Conservation (phyloP, 2,329 filamentous ascomycete genomes). For the Chaetomiaceae sp. region DNA sequence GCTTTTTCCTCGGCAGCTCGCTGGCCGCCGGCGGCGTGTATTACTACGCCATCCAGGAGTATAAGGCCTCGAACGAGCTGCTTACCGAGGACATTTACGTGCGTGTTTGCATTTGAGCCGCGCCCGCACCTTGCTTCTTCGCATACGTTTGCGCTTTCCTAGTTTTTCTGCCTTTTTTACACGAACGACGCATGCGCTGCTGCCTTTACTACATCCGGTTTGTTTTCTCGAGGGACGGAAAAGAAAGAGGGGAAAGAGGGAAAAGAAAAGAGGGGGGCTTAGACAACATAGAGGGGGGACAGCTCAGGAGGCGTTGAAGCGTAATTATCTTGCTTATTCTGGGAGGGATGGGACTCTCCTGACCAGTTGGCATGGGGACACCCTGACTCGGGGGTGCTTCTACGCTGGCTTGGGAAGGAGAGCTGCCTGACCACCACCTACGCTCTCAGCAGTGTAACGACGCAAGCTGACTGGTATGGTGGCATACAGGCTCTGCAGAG, state of each 20-base stretch:
- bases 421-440: not conserved
- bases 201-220: not conserved
- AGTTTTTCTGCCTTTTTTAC: conserved; percentile 7
- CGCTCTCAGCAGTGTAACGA: not conserved
- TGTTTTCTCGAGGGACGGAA: not conserved
- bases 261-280: not conserved
- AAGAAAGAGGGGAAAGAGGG: not conserved
- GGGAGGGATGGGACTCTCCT: not conserved
- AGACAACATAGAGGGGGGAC: not conserved
- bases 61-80: conserved; percentile 88
- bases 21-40: conserved; percentile 78
- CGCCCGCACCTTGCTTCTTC: conserved; percentile 17
- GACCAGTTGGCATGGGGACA: not conserved
- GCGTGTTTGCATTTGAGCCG: conserved; percentile 47
- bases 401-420: not conserved
- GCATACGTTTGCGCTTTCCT: not conserved
- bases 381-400: not conserved
- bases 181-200: conserved; percentile 1
- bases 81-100: conserved; percentile 95
- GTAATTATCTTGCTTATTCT: conserved; percentile 18
- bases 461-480: conserved; percentile 10
- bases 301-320: not conserved
- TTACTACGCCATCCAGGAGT: conserved; percentile 89
- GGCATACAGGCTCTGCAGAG: conserved; percentile 69
- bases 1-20: conserved; percentile 82